Evolutionary conservation across 371 early-diverging fungal genomes (phyloP), one percentile per base, ranked within the genome.

Genomic region (Lichtheimia hyalospora): DNA sequence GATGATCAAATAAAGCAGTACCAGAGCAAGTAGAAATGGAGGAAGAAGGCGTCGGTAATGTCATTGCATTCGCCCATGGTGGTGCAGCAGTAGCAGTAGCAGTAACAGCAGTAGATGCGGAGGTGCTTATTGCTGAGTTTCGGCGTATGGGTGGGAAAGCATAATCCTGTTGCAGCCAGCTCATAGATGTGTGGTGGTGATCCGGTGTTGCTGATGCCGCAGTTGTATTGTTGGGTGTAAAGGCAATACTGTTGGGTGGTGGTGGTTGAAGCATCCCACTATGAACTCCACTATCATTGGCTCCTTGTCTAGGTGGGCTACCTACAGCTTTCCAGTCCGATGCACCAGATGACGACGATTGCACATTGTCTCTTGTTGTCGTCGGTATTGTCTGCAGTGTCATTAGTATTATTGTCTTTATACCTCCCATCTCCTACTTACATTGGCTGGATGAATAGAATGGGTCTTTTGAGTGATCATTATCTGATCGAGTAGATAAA

Each of bases 61-160:
- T 44, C n/a, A 34, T 53, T 24, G 41, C 39, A 44, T 39, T 55
- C 40, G 54, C 57, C 62, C 63, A 64, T 48, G 62, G 64, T 40
- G 63, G 51, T 51, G 58, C 41, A 21, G 58, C 16, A 18, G 62
- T 16, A 44, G 49, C 40, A 28, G 60, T 34, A 48, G n/a, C n/a
- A n/a, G n/a, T n/a, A n/a, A n/a, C n/a, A n/a, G 52, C 46, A 24
- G 48, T 50, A 42, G 46, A 39, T 16, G 64, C 52, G 25, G 56
- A 43, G 28, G 53, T 49, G 56, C 52, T 66, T 60, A 60, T 58
- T 58, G 69, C 69, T 72, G 72, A 72, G 73, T 67, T 69, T 73
- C 70, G 57, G 59, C 67, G 57, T 28, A 64, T 53, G 13, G 74
- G 64, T 60, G 74, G 70, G 63, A 70, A 74, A 51, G 70, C 66